phyloP scores from a whole-genome alignment of 2,329 filamentous ascomycete genomes.

The Ceratocystis lukuohia region DNA sequence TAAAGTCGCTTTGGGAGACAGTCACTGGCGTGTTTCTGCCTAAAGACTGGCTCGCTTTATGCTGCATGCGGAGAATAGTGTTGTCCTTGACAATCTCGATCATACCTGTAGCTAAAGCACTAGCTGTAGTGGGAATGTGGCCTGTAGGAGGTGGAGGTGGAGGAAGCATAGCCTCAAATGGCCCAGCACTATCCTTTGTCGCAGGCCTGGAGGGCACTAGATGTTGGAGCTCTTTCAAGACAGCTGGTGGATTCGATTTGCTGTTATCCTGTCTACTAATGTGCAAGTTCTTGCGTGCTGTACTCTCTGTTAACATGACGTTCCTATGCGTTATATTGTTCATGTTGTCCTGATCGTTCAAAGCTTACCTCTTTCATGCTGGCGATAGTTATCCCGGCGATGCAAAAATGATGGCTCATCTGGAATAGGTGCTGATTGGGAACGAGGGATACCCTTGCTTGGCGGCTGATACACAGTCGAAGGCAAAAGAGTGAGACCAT shows the following conservation, averaged over 20 bases:
- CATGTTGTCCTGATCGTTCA: fast-evolving
- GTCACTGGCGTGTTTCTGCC: conserved; percentile 21
- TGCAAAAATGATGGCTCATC: conserved; percentile 25
- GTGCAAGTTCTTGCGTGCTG: conserved; percentile 15
- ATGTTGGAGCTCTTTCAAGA: conserved; percentile 51
- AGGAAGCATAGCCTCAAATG: conserved; percentile 34
- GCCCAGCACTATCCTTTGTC: background rate
- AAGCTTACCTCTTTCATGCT: conserved; percentile 7
- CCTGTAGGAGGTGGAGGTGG: conserved; percentile 44
- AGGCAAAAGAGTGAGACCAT: conserved; percentile 38
- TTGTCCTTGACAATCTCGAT: conserved; percentile 49
- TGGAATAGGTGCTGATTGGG: conserved; percentile 46
- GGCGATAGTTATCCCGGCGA: background rate
- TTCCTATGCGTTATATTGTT: background rate
- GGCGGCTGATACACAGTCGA: conserved; percentile 49
- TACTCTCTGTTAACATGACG: background rate
- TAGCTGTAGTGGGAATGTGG: conserved; percentile 26
- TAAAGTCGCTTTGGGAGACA: conserved; percentile 31
- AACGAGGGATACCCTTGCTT: conserved; percentile 39
- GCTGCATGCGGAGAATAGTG: conserved; percentile 16
- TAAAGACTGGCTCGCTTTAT: background rate
- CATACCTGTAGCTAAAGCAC: conserved; percentile 39
- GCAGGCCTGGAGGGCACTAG: conserved; percentile 24
- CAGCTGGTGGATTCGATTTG: conserved; percentile 32
- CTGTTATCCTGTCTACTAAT: conserved; percentile 6